Percentiles rank a stretch among this genome's conserved stretches.
These are phyloP conservation scores for Dryadomyces quercivorus DNA, from an alignment of 2,329 filamentous ascomycete genomes.

Conservation along the genomic window DNA sequence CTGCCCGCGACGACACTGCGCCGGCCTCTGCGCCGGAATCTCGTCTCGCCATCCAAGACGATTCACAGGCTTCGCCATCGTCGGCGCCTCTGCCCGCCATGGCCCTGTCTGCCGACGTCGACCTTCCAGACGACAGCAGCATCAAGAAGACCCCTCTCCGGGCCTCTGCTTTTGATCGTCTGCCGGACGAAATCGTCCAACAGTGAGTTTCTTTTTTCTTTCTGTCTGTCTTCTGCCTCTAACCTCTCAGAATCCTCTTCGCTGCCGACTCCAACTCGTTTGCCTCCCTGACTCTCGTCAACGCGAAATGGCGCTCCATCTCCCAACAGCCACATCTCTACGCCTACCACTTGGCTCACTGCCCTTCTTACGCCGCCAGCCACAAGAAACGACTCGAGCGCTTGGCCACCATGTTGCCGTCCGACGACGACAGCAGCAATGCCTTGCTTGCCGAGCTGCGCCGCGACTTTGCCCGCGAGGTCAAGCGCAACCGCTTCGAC, in stretches of 20 bases:
- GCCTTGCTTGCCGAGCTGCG: slow-evolving; percentile 43
- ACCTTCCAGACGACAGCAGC: background rate
- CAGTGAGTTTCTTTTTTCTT: slow-evolving; percentile 35
- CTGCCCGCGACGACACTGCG: background rate
- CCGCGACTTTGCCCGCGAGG: slow-evolving; percentile 53
- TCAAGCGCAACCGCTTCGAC: slow-evolving; percentile 67
- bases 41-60: too few species aligned
- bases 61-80: too few species aligned
- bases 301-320: slow-evolving; percentile 51
- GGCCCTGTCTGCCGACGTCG: background rate
- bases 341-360: slow-evolving; percentile 47
- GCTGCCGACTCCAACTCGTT: slow-evolving; percentile 50
- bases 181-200: slow-evolving; percentile 59
- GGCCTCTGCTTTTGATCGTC: slow-evolving; percentile 33
- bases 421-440: slow-evolving; percentile 27
- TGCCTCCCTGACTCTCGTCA: slow-evolving; percentile 53
- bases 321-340: slow-evolving; percentile 54
- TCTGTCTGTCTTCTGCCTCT: background rate
- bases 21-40: background rate
- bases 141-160: background rate
- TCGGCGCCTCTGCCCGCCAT: too few species aligned
- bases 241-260: slow-evolving; percentile 41
- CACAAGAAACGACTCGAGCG: slow-evolving; percentile 19
- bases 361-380: slow-evolving; percentile 44
- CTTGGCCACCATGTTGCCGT: slow-evolving; percentile 13